A percentile compares a stretch with the other conserved stretches of the same genome.
phyloP scores from a whole-genome alignment of 2,329 filamentous ascomycete genomes.

The Talaromyces sp. region DNA sequence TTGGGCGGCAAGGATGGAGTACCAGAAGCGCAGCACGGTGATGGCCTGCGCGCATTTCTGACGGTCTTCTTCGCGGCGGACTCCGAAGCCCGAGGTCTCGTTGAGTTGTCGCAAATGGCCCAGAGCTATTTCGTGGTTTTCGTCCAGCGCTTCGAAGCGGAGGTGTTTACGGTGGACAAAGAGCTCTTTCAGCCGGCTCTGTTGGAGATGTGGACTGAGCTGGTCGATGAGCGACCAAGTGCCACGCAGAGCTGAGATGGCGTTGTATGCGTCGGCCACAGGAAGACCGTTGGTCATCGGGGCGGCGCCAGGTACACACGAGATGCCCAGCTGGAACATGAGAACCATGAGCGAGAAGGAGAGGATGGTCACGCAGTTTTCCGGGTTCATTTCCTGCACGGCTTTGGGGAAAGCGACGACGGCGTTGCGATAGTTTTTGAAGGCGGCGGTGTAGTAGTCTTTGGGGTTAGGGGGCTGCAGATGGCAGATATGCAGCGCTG shows the following conservation, averaged over 20 bases:
- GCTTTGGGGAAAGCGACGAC: constrained; percentile 9
- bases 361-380: constrained; percentile 7
- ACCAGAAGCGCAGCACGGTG: constrained; percentile 11
- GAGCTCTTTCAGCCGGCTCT: constrained; percentile 4
- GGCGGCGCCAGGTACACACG: constrained; percentile 9
- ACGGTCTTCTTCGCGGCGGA: neutral
- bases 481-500: constrained; percentile 9
- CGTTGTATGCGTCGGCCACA: constrained; percentile 8
- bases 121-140: constrained; percentile 3
- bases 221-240: constrained; percentile 12
- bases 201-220: constrained; percentile 5
- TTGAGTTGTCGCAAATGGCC: constrained; percentile 1
- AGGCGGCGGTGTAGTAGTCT: constrained; percentile 8
- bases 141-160: constrained; percentile 7
- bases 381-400: constrained; percentile 7
- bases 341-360: constrained; percentile 9
- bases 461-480: constrained; percentile 7
- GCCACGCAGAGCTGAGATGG: constrained; percentile 7
- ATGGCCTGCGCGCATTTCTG: constrained; percentile 8
- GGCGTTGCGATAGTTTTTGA: constrained; percentile 9
- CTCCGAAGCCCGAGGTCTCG: constrained; percentile 1
- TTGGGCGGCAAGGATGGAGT: constrained; percentile 8
- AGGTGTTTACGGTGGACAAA: constrained; percentile 9
- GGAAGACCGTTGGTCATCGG: constrained; percentile 7
- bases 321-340: constrained; percentile 11